Base-by-base conservation (phyloP, 108 stramenopile species). In the Cyclotella baltica region DNA sequence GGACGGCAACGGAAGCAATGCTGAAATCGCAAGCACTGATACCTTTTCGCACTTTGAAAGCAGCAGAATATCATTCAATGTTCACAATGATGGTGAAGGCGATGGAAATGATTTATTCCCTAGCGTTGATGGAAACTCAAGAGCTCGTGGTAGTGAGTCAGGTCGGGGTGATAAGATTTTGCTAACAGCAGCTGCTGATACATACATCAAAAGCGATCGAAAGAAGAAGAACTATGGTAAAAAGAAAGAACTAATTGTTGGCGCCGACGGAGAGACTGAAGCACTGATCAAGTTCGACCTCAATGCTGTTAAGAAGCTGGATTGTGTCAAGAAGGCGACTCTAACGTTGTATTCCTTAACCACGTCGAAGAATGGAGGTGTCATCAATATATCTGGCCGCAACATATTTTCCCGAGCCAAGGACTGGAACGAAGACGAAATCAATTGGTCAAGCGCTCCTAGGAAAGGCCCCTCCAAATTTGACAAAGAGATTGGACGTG, bases 261-360 rank as follows among this genome's bases (percentile, higher is more conserved):
- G 63, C 10, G 4, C 63, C 43, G 59, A 61, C 11, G 59, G 59
- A 30, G 63, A 64, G 40, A 64, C 36, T 22, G 63, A 27, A 19
- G 23, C 40, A 0, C 43, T 64, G 38, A 64, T 64, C 36, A 64
- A 64, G 63, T 64, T 64, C 20, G 63, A 64, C 30, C 37, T 64
- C 4, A 43, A 64, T 27, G 40, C 23, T 40, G 36, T 43, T 13
- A 64, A 22, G 40, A 64, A 64, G 63, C n/a, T 61, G 31, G 33
- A n/a, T 33, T 64, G 63, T 43, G 40, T 64, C 23, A 15, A 31
- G 18, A 38, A 38, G 22, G 63, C 63, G 1, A 64, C 63, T 16
- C 63, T 64, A 5, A 64, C 40, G 11, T 43, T 64, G 13, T 64
- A 40, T 22, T 43, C 63, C 1, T 25, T 64, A 6, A 38, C 37